Evolutionary conservation across 2,329 filamentous ascomycete genomes (phyloP).

Genomic region (Verticillium dahliae): DNA sequence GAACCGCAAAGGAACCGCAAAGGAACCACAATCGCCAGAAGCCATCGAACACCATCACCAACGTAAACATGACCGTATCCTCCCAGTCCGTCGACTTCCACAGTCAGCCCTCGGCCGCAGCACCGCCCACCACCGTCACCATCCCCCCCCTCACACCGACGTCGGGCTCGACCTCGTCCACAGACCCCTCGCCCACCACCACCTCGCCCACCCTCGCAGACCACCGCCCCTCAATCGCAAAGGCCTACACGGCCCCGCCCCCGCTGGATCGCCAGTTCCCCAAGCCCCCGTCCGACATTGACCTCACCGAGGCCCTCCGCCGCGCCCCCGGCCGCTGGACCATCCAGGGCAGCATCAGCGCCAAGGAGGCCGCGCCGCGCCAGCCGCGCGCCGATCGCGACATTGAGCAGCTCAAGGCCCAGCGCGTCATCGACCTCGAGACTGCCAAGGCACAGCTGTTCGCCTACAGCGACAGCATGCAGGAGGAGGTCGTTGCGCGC

Average conservation of each 20-base stretch:
- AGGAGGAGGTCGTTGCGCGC: neutral
- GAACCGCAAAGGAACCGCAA: neutral
- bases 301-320: conserved; percentile 34
- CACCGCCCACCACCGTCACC: conserved; percentile 4
- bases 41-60: neutral
- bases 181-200: conserved; percentile 6
- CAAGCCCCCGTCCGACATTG: conserved; percentile 29
- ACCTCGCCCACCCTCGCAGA: conserved; percentile 3
- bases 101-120: neutral
- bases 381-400: conserved; percentile 16
- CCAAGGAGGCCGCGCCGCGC: conserved; percentile 19
- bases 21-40: neutral
- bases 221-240: neutral
- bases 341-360: conserved; percentile 25
- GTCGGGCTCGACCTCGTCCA: conserved; percentile 1
- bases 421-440: conserved; percentile 33
- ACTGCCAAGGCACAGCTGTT: conserved; percentile 41
- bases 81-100: neutral
- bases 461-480: conserved; percentile 22
- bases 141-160: conserved; percentile 8
- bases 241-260: conserved; percentile 24
- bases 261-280: conserved; percentile 29
- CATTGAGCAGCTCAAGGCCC: conserved; percentile 22
- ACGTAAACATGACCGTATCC: neutral
- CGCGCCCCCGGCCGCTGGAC: conserved; percentile 36